Base-by-base conservation (phyloP, 2,329 filamentous ascomycete species). In the Onygena corvina region DNA sequence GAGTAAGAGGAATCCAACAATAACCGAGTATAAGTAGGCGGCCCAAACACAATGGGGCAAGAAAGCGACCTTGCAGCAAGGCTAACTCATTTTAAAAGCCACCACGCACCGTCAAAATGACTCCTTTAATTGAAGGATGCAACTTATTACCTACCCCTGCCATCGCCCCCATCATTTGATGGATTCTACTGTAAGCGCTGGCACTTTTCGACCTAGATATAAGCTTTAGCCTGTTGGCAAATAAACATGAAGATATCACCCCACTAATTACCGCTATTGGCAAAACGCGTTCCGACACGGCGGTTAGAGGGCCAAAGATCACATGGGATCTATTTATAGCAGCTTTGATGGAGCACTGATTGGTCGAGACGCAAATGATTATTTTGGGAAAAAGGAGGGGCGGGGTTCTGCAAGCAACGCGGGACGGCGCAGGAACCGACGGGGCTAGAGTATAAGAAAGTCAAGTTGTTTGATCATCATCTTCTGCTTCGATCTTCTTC, bases 131-230 rank as follows among this genome's bases (percentile, higher is more conserved):
- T n/a, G n/a, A n/a, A n/a, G n/a, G n/a, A n/a, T n/a, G n/a, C n/a
- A n/a, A n/a, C n/a, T n/a, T n/a, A n/a, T n/a, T 31, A 31, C 11
- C 21, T 27, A 25, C 38, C 7, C 11, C 38, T 25, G 14, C 38
- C 21, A 25, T 20, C 21, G n/a, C 38, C 20, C 12, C 38, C n/a
- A n/a, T n/a, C n/a, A n/a, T n/a, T n/a, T 27, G 38, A 42, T 25
- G 38, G 38, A 42, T 42, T 42, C 38, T 14, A 40, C 18, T 42
- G n/a, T 42, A 42, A 20, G 38, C 38, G 38, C 38, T 23, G 4
- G 3, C 4, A 23, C 16, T 42, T 42, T 42, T 42, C 16, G 12
- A 29, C 27, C 4, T 2, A 23, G 21, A n/a, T 25, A 25, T 42
- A 42, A 42, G 16, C 20, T 42, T 42, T 42, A 6, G 2, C 12